phyloP scores from a whole-genome alignment of 257 asterid genomes.

The Solanum ossicruentum region DNA sequence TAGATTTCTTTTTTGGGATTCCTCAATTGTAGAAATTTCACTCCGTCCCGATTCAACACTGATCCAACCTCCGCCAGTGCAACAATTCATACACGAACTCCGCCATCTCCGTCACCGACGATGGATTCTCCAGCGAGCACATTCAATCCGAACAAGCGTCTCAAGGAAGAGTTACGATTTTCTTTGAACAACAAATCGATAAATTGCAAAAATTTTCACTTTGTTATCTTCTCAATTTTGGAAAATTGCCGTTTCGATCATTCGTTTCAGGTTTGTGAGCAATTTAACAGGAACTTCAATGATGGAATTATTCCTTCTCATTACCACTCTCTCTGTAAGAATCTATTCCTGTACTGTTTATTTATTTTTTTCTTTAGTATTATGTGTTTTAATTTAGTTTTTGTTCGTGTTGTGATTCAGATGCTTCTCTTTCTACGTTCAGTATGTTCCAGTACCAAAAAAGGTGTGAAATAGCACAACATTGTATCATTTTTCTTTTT shows the following conservation, averaged over 20 bases:
- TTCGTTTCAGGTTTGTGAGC: conserved; percentile 64
- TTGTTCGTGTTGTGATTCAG: conserved; percentile 17
- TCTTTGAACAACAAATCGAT: not conserved
- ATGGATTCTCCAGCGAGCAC: conserved; percentile 46
- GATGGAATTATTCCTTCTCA: conserved; percentile 43
- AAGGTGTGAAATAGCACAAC: conserved; percentile 17
- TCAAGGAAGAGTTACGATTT: conserved; percentile 60
- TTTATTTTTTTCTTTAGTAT: not conserved
- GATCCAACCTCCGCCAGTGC: not conserved
- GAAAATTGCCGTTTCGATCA: not conserved
- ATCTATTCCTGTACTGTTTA: not conserved
- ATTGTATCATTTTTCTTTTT: not conserved
- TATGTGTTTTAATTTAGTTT: not conserved
- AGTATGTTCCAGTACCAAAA: conserved; percentile 18
- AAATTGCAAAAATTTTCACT: not conserved
- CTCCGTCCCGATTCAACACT: not conserved
- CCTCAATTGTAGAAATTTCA: not conserved
- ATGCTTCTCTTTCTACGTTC: conserved; percentile 41
- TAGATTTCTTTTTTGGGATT: not conserved
- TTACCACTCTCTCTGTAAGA: conserved; percentile 35
- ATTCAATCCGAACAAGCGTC: conserved; percentile 51
- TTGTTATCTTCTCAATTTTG: not conserved
- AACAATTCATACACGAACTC: not conserved
- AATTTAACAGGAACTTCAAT: conserved; percentile 60
- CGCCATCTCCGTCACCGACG: not conserved